Percentiles rank a stretch among this genome's conserved stretches.
Evolutionary conservation across 176 grass and related monocot species (phyloP).

Genomic region (Oryza punctata): DNA sequence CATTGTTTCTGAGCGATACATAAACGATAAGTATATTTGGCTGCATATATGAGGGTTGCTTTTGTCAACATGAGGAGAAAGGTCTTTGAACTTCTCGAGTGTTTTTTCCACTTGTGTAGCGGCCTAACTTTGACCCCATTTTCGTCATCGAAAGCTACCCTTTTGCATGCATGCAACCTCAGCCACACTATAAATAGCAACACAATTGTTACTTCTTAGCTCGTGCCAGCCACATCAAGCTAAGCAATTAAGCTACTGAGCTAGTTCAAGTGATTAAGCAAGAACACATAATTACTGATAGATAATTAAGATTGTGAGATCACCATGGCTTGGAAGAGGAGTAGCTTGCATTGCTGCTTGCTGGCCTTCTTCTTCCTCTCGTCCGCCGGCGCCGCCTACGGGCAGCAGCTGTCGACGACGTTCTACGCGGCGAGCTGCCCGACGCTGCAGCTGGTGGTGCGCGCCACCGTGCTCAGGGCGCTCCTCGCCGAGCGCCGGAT

Average conservation of each 20-base stretch:
- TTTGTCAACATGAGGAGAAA: conserved; percentile 24
- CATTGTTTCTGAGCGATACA: not conserved
- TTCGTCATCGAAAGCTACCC: not conserved
- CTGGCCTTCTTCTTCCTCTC: conserved; percentile 44
- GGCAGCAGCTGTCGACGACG: conserved; percentile 54
- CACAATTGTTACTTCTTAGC: not conserved
- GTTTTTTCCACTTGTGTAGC: conserved; percentile 1
- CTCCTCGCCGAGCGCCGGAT: conserved; percentile 54
- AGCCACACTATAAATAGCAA: conserved; percentile 22
- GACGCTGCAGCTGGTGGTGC: conserved; percentile 41
- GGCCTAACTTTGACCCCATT: conserved; percentile 34
- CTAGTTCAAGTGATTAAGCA: not conserved
- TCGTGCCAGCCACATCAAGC: not conserved
- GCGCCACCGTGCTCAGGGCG: conserved; percentile 40
- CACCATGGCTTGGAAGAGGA: conserved; percentile 40
- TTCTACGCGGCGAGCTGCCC: conserved; percentile 68
- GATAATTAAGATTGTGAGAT: not conserved
- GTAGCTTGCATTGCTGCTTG: conserved; percentile 34
- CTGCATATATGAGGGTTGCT: not conserved
- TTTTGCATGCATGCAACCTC: conserved; percentile 45
- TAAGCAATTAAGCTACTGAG: not conserved
- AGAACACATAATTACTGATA: not conserved
- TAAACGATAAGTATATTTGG: not conserved
- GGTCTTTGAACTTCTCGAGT: not conserved
- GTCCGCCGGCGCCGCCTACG: conserved; percentile 18